Evolutionary conservation across 2,329 filamentous ascomycete species (phyloP).

Genomic region (Thielaviopsis euricoi): DNA sequence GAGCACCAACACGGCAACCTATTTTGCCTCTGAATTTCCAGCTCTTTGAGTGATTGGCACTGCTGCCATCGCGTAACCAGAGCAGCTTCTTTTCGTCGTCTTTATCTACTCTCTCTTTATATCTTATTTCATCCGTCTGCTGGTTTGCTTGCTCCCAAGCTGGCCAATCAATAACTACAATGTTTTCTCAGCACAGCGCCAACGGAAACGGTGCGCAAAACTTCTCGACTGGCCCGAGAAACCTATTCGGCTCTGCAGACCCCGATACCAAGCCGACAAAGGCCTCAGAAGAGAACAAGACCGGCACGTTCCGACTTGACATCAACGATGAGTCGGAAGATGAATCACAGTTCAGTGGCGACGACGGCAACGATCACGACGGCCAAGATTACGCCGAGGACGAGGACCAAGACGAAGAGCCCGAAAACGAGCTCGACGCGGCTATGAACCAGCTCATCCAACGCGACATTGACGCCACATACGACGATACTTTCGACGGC

Average conservation of each 20-base stretch:
- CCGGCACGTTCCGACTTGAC: conserved; percentile 15
- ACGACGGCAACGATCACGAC: conserved; percentile 23
- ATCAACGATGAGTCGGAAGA: conserved; percentile 17
- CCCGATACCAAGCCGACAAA: conserved; percentile 4
- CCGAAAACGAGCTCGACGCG: conserved; percentile 19
- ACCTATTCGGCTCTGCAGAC: conserved; percentile 19
- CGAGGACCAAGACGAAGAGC: conserved; percentile 19
- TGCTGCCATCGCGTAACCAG: not conserved
- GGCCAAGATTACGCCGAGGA: conserved; percentile 24
- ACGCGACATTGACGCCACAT: conserved; percentile 11
- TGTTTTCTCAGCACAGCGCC: not conserved
- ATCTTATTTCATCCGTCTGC: not conserved
- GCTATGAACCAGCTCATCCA: conserved; percentile 12
- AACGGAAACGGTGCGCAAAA: conserved; percentile 14
- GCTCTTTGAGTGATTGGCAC: not conserved
- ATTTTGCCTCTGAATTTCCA: not conserved
- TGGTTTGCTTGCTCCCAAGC: not conserved
- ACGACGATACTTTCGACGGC: conserved; percentile 9
- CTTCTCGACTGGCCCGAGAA: conserved; percentile 32
- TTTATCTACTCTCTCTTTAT: not conserved
- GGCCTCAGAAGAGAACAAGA: not conserved
- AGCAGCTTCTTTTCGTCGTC: not conserved
- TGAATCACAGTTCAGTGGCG: conserved; percentile 12
- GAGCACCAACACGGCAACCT: not conserved
- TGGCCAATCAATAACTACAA: not conserved